These are phyloP conservation scores for Termitomyces sp. DNA, from an alignment of 768 basidiomycete species.

Conservation along the genomic window DNA sequence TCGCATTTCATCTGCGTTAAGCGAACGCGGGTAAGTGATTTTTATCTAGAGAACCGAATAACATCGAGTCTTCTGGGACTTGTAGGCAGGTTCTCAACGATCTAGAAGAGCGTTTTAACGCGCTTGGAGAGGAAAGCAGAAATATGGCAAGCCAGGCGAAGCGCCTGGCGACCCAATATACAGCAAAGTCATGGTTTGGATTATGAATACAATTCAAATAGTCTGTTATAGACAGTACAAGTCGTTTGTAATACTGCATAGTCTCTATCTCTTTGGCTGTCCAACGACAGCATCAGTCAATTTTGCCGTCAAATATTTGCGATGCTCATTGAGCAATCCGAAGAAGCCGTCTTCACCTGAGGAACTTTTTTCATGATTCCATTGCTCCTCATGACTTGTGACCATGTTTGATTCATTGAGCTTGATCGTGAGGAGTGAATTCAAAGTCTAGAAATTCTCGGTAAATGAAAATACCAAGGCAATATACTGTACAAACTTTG, in stretches of 20 bases:
- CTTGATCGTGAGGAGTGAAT: neutral
- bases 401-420: neutral
- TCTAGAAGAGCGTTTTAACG: conserved; percentile 56
- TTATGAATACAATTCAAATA: conserved; percentile 16
- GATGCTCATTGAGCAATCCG: neutral
- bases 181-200: conserved; percentile 62
- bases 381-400: neutral
- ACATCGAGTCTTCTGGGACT: neutral
- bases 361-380: neutral
- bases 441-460: neutral
- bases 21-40: conserved; percentile 55
- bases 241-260: neutral
- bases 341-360: neutral
- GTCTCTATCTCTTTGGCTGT: neutral
- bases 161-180: conserved; percentile 54
- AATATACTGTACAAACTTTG: neutral
- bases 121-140: conserved; percentile 60
- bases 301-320: neutral
- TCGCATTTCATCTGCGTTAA: conserved; percentile 45
- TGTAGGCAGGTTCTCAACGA: conserved; percentile 56
- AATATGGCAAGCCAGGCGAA: conserved; percentile 68
- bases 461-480: neutral
- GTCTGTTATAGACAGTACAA: neutral
- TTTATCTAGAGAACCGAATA: neutral
- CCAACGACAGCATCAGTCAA: neutral